phyloP scores from a whole-genome alignment of 768 basidiomycete genomes.

The Saitozyma sp. region DNA sequence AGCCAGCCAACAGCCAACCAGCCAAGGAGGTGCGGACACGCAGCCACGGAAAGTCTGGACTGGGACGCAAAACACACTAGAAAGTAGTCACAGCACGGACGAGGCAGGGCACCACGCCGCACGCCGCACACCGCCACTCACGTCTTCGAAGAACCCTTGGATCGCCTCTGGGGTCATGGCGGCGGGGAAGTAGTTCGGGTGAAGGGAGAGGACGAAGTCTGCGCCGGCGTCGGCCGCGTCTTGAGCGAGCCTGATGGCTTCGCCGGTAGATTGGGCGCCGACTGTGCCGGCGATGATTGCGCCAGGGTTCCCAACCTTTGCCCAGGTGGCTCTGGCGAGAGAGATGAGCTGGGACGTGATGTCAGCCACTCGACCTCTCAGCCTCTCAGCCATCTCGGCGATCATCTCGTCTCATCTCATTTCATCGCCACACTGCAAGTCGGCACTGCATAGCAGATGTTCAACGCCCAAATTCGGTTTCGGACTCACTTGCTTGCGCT shows the following conservation, averaged over 20 bases:
- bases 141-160: conserved; percentile 44
- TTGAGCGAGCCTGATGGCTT: conserved; percentile 10
- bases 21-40: no score
- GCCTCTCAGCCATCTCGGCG: no score
- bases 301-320: conserved; percentile 21
- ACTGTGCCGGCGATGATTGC: conserved; percentile 22
- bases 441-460: no score
- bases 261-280: conserved; percentile 16
- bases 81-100: no score
- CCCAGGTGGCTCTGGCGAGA: conserved; percentile 25
- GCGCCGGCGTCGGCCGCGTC: conserved; percentile 15
- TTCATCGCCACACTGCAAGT: no score
- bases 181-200: conserved; percentile 25
- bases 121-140: conserved; percentile 11
- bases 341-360: conserved; percentile 16
- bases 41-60: no score
- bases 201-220: conserved; percentile 17
- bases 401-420: no score
- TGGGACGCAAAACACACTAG: no score
- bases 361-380: no score
- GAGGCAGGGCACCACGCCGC: no score
- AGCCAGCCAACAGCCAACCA: no score
- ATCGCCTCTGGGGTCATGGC: conserved; percentile 37
- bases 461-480: background rate
- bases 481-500: conserved; percentile 40